Conservation (phyloP, 2,329 filamentous ascomycete species). For the Lasiodiplodia sp. region DNA sequence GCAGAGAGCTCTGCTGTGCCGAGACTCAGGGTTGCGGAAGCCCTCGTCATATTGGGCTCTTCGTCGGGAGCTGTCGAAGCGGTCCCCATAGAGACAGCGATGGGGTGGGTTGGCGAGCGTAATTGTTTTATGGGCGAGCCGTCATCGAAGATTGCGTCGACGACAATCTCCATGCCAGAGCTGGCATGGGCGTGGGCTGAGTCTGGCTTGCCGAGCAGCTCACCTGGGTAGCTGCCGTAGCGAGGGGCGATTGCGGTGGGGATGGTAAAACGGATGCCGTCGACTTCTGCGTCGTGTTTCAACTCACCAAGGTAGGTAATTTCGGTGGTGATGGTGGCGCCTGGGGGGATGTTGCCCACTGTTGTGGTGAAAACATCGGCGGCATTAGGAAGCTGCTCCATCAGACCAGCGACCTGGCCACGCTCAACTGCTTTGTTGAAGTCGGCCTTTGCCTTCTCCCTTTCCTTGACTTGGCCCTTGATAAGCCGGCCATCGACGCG, state of each 20-base stretch:
- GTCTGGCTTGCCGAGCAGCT: constrained; percentile 35
- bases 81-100: constrained; percentile 69
- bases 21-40: constrained; percentile 67
- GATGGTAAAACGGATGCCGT: constrained; percentile 73
- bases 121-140: constrained; percentile 66
- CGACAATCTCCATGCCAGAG: constrained; percentile 60
- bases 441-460: constrained; percentile 64
- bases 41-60: constrained; percentile 63
- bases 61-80: constrained; percentile 56
- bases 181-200: constrained; percentile 32
- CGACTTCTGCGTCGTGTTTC: constrained; percentile 72
- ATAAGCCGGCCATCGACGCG: constrained; percentile 67
- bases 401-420: constrained; percentile 69
- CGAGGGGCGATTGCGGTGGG: constrained; percentile 72
- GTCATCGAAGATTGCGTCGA: constrained; percentile 66
- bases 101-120: constrained; percentile 72
- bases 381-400: constrained; percentile 67
- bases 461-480: constrained; percentile 71
- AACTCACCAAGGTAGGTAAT: constrained; percentile 74
- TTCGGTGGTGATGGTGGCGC: constrained; percentile 64
- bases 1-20: constrained; percentile 62
- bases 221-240: constrained; percentile 62
- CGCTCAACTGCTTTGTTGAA: constrained; percentile 66
- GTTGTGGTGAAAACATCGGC: constrained; percentile 73
- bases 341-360: constrained; percentile 71